Percentiles rank a stretch among this genome's conserved stretches.
These are phyloP conservation scores for Penicillium sp. DNA, from an alignment of 2,329 filamentous ascomycete species.

Conservation along the genomic window DNA sequence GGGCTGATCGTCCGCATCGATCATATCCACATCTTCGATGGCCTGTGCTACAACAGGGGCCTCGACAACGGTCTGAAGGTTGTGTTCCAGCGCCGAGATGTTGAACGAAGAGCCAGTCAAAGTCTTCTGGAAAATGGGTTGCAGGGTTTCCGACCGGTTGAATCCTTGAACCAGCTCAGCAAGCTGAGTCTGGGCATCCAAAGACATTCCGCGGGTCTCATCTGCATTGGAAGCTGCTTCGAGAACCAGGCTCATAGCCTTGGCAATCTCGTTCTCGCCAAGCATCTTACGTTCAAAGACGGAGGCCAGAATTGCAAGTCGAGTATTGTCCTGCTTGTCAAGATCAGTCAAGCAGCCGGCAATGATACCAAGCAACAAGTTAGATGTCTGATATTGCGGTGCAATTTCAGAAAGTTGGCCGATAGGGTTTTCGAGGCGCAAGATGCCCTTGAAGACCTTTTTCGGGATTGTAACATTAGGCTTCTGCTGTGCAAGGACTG, in stretches of 20 bases:
- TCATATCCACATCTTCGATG: conserved; percentile 53
- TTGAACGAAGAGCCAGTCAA: conserved; percentile 68
- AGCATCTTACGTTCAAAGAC: conserved; percentile 37
- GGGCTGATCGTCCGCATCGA: conserved; percentile 34
- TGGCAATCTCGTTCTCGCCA: conserved; percentile 29
- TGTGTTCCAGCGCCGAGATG: conserved; percentile 71
- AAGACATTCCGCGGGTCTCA: conserved; percentile 34
- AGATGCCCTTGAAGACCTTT: conserved; percentile 60
- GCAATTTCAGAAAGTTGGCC: conserved; percentile 36
- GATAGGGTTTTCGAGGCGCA: conserved; percentile 34
- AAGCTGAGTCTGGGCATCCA: conserved; percentile 60
- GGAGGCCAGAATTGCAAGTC: conserved; percentile 49
- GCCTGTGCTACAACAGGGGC: conserved; percentile 53
- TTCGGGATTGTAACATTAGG: conserved; percentile 66
- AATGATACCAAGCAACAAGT: conserved; percentile 39
- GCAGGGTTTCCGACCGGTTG: conserved; percentile 59
- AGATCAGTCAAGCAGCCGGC: conserved; percentile 34
- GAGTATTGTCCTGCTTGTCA: conserved; percentile 31
- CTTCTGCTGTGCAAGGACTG: conserved; percentile 77
- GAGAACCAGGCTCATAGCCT: conserved; percentile 36
- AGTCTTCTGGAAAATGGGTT: conserved; percentile 64
- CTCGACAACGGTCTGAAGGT: conserved; percentile 67
- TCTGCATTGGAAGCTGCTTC: conserved; percentile 48
- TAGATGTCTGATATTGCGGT: conserved; percentile 33
- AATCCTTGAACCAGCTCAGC: conserved; percentile 66